These are phyloP conservation scores for Gynandropsis gynandra DNA, from an alignment of 345 rosid genomes.

Conservation along the genomic window DNA sequence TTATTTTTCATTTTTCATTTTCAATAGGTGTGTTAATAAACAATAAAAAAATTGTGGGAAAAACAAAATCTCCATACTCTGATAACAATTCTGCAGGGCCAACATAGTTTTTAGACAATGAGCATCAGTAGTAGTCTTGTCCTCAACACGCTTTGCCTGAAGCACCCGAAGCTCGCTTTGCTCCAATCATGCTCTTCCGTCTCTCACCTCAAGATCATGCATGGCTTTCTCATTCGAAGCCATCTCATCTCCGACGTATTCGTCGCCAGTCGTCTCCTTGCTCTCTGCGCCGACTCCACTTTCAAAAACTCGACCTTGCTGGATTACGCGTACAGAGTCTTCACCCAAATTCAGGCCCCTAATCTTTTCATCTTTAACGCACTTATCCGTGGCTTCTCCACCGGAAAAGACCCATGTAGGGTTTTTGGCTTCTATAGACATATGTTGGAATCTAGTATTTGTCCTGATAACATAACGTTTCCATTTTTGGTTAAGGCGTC, in stretches of 20 bases:
- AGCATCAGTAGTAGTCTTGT: constrained; percentile 27
- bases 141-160: constrained; percentile 37
- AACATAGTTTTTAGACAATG: constrained; percentile 26
- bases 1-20: too few relatives aligned
- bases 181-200: constrained; percentile 48
- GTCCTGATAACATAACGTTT: constrained; percentile 64
- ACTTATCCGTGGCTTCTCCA: constrained; percentile 49
- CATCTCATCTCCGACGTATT: constrained; percentile 47
- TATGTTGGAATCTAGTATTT: constrained; percentile 27
- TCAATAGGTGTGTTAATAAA: too few relatives aligned
- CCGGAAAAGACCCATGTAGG: constrained; percentile 29
- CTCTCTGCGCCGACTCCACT: constrained; percentile 28
- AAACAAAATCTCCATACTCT: too few relatives aligned
- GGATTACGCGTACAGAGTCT: constrained; percentile 39
- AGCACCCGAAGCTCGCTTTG: constrained; percentile 48
- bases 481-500: constrained; percentile 56
- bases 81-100: too few relatives aligned
- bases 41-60: too few relatives aligned
- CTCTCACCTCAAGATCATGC: constrained; percentile 52
- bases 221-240: constrained; percentile 58
- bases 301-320: constrained; percentile 21
- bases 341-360: constrained; percentile 45
- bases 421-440: constrained; percentile 41
- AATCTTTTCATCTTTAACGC: constrained; percentile 53
- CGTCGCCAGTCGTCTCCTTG: constrained; percentile 50